These are phyloP conservation scores for Amanita subjunquillea DNA, from an alignment of 768 basidiomycete species.

Conservation along the genomic window DNA sequence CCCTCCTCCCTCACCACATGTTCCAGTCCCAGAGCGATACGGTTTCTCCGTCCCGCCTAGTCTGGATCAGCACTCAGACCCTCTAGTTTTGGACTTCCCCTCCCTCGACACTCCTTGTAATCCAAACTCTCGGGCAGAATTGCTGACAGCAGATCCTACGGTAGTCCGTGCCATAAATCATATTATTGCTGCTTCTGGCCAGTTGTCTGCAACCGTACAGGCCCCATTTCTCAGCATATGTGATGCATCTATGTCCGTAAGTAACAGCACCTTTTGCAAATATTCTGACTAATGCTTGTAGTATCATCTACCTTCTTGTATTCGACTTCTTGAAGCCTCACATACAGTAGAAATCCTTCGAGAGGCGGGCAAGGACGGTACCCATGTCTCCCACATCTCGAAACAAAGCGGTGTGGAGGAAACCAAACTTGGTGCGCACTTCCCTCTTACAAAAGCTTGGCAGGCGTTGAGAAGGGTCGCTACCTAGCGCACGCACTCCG, in stretches of 20 bases:
- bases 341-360: constrained; percentile 63
- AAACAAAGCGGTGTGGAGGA: constrained; percentile 32
- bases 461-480: background rate
- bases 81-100: constrained; percentile 39
- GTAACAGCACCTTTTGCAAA: constrained; percentile 14
- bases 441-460: background rate
- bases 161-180: constrained; percentile 50
- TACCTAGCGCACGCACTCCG: constrained; percentile 59
- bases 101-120: constrained; percentile 40
- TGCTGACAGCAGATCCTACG: constrained; percentile 46
- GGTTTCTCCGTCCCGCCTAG: background rate
- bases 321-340: constrained; percentile 64
- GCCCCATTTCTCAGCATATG: constrained; percentile 62
- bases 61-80: background rate
- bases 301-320: constrained; percentile 69
- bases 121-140: constrained; percentile 37
- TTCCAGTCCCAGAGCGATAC: constrained; percentile 1
- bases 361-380: constrained; percentile 43
- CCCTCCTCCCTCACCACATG: constrained; percentile 21
- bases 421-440: constrained; percentile 38
- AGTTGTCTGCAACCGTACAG: constrained; percentile 55
- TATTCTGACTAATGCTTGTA: constrained; percentile 15
- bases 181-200: constrained; percentile 62
- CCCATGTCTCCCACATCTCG: constrained; percentile 40
- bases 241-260: constrained; percentile 61